Evolutionary conservation across 2,329 filamentous ascomycete species (phyloP).

Genomic region (Colletotrichum sp.): DNA sequence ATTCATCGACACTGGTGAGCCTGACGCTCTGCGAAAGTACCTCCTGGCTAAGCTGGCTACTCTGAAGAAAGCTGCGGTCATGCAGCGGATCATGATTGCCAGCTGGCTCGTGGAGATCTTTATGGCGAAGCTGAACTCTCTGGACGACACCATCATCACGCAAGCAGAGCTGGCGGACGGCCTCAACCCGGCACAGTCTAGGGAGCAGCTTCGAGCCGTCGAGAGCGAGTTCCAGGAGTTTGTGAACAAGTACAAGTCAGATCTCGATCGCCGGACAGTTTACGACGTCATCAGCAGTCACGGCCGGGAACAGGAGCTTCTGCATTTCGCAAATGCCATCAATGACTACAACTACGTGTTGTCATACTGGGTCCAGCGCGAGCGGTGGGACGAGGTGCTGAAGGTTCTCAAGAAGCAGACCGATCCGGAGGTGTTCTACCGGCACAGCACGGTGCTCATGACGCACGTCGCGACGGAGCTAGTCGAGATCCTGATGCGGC

Average conservation of each 20-base stretch:
- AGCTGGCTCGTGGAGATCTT: conserved; percentile 96
- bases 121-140: conserved; percentile 94
- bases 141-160: conserved; percentile 93
- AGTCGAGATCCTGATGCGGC: conserved; percentile 95
- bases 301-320: conserved; percentile 88
- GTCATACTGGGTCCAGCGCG: conserved; percentile 95
- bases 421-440: conserved; percentile 91
- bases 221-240: conserved; percentile 88
- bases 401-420: conserved; percentile 92
- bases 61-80: conserved; percentile 81
- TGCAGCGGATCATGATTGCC: conserved; percentile 95
- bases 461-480: conserved; percentile 82
- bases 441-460: conserved; percentile 97
- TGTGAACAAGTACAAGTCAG: conserved; percentile 80
- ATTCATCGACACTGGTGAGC: conserved; percentile 88
- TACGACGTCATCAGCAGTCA: conserved; percentile 98
- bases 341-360: conserved; percentile 95
- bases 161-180: conserved; percentile 81
- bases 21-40: conserved; percentile 90
- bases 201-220: conserved; percentile 72
- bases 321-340: conserved; percentile 87
- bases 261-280: conserved; percentile 88
- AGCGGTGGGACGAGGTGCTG: conserved; percentile 88
- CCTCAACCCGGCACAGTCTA: conserved; percentile 72
- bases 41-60: conserved; percentile 81